These are phyloP conservation scores for Rhodotorula kratochvilovae DNA, from an alignment of 768 basidiomycete species.

Conservation along the genomic window DNA sequence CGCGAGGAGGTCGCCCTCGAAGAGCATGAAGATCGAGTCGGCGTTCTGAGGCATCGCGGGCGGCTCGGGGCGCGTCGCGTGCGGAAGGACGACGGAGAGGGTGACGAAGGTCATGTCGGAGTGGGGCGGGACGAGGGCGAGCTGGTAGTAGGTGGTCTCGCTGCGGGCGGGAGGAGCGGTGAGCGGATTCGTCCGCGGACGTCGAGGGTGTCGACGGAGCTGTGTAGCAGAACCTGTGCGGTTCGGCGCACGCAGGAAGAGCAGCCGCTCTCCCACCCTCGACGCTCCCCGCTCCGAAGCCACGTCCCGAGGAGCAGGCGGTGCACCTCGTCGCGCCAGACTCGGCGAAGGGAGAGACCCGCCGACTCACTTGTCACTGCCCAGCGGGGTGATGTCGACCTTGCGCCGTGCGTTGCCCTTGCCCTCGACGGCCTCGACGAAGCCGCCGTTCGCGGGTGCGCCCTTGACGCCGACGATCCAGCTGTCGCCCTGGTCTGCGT, in stretches of 20 bases:
- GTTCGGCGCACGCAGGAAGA: too few relatives aligned
- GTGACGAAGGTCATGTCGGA: constrained; percentile 10
- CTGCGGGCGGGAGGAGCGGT: not conserved
- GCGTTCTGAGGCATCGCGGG: constrained; percentile 33
- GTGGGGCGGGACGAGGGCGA: constrained; percentile 12
- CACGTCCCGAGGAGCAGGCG: not conserved
- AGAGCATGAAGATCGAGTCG: constrained; percentile 37
- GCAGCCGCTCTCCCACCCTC: too few relatives aligned
- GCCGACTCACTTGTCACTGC: constrained; percentile 6
- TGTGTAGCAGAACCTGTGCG: too few relatives aligned
- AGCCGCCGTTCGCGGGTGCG: constrained; percentile 24
- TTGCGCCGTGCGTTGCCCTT: not conserved
- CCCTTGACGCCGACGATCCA: constrained; percentile 43
- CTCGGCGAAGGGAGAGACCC: not conserved
- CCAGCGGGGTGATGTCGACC: not conserved
- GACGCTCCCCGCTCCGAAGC: too few relatives aligned
- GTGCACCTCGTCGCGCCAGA: not conserved
- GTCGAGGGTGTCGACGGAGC: too few relatives aligned
- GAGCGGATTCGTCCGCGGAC: too few relatives aligned
- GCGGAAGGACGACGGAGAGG: constrained; percentile 24
- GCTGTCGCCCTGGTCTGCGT: constrained; percentile 29
- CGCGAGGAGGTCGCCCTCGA: constrained; percentile 40
- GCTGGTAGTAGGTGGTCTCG: constrained; percentile 20
- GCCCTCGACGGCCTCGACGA: constrained; percentile 27
- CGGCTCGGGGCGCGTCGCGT: constrained; percentile 26